Evolutionary conservation across 148 eudicot species (phyloP), one percentile per base, ranked within the genome.

Genomic region (Vaccinium corymbosum): DNA sequence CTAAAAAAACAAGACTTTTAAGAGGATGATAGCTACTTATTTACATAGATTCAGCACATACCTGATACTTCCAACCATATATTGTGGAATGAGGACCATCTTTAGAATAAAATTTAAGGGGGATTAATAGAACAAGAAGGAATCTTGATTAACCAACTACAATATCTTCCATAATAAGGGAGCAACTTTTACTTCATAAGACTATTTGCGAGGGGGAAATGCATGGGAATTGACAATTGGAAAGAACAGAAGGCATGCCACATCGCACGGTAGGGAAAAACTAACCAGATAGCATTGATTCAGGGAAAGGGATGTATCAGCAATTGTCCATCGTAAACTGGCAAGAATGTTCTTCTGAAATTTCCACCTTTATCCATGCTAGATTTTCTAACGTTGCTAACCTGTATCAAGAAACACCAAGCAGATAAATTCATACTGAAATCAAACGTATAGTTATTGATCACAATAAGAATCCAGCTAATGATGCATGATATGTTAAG

Each of bases 301-400:
- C 20, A 96, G 98, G 25, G 98, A 95, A 83, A 95, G 91, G 79
- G 95, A 93, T 52, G 98, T 90, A 84, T 94, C 98, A 46, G 98
- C 94, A 62, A 95, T 86, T 20, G 98, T 95, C 98, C 98, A 95
- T 61, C 89, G 91, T 88, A 95, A 87, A 90, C 93, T 89, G 25
- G 98, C 98, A 38, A 87, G 73, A 84, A 95, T 92, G 87, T 94
- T 87, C 90, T 94, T 94, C 62, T 87, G 94, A 82, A 95, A 87
- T 85, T 91, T 94, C 96, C 95, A 95, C 89, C 93, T 83, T 79
- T 85, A 13, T 95, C 98, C 17, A 90, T 95, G 87, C 3, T 86
- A 79, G 92, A 94, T 81, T 94, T 84, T 88, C 88, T 91, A 78
- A 94, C 94, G 80, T 91, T 90, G 87, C 96, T 94, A 85, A 93